These are phyloP conservation scores for Extremus antarcticus DNA, from an alignment of 495 filamentous ascomycete species.

Conservation along the genomic window DNA sequence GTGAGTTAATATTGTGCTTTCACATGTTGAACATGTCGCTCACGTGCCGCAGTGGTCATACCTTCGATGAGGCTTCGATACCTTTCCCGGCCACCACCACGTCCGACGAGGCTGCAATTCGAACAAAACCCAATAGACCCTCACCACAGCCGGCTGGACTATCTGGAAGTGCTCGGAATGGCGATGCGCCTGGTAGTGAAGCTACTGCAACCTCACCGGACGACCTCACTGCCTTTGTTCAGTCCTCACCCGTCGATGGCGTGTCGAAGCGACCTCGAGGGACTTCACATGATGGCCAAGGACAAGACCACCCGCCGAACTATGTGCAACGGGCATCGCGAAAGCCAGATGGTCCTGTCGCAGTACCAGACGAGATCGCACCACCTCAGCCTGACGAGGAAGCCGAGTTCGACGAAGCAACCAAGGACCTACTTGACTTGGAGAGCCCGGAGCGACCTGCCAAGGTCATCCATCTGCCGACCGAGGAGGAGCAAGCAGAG, in stretches of 20 bases:
- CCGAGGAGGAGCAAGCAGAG: conserved; percentile 28
- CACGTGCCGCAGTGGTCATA: conserved; percentile 47
- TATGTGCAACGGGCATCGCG: not conserved
- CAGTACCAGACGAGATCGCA: conserved; percentile 13
- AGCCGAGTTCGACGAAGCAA: conserved; percentile 12
- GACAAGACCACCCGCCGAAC: not conserved
- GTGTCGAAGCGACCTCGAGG: not conserved
- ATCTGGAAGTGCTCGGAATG: not conserved
- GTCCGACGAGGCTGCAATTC: conserved; percentile 10
- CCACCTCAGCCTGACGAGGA: conserved; percentile 18
- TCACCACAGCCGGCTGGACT: not conserved
- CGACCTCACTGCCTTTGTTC: not conserved
- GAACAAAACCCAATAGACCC: conserved; percentile 12
- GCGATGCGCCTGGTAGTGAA: conserved; percentile 7
- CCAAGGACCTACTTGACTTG: conserved; percentile 5
- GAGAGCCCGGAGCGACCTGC: conserved; percentile 14
- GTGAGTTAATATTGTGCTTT: conserved; percentile 56
- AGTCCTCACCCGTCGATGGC: not conserved
- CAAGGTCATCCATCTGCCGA: conserved; percentile 28
- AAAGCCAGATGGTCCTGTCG: conserved; percentile 12
- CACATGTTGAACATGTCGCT: not conserved
- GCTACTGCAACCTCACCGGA: conserved; percentile 4
- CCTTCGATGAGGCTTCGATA: conserved; percentile 59
- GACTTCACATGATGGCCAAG: not conserved
- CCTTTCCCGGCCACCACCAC: conserved; percentile 32